Base-by-base conservation (phyloP, 345 rosid genomes). In the Murraya paniculata region DNA sequence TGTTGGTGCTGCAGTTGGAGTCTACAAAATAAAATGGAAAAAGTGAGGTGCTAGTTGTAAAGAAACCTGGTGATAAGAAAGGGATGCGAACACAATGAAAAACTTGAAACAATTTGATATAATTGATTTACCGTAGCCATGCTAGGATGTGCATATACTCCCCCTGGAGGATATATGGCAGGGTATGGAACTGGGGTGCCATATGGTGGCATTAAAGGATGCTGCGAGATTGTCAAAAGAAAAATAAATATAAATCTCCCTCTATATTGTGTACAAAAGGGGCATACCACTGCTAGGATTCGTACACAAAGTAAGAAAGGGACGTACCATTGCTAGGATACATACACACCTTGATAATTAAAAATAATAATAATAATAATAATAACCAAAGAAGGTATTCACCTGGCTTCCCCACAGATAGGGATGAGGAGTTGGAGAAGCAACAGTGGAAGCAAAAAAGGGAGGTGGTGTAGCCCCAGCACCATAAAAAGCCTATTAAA, bases 331-430 rank as follows among this genome's bases (percentile, higher is more conserved):
- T 57, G 31, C 36, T 18, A 56, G 73, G 41, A 61, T 9, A 35
- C 36, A 41, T 68, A 33, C 39, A 67, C 33, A 57, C 76, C 25
- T 19, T 61, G 33, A 1, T 9, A 21, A 78, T 71, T 2, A 27
- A 59, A 76, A 58, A 33, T 45, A 7, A 50, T 31, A 33, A 50
- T 14, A 48, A 50, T 16, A 16, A 16, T n/a, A n/a, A n/a, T n/a
- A 14, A 4, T 7, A 11, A 50, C 4, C 27, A 65, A 70, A 74
- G 64, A 41, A 60, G 38, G 75, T 73, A 84, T 57, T 82, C 79
- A 96, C 99, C 95, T 96, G 98, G 85, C 92, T 74, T 73, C 97
- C 90, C 99, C 98, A 93, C 68, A 93, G 58, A 82, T 97, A 97
- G 16, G 98, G 97, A 56, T 90, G 98, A 64, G 95, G 94, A 84